Evolutionary conservation across 768 basidiomycete genomes (phyloP).

Genomic region (Lactarius evosmus): DNA sequence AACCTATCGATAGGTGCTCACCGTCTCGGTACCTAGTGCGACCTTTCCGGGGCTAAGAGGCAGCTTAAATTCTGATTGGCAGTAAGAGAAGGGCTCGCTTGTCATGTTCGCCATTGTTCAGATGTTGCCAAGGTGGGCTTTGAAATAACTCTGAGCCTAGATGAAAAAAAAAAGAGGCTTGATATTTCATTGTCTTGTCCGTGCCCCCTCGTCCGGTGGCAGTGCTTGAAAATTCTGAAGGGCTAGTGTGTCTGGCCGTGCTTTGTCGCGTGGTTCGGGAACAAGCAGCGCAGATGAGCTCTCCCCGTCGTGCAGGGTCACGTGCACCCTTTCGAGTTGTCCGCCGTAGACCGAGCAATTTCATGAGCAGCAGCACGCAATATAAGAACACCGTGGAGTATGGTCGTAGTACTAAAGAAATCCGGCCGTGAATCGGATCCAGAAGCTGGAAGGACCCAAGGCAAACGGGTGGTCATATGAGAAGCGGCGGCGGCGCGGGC

Average conservation of each 20-base stretch:
- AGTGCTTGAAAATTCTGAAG: not conserved
- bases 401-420: not conserved
- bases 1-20: not conserved
- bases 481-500: not conserved
- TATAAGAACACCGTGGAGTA: not conserved
- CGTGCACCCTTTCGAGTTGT: too few species aligned
- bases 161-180: not conserved
- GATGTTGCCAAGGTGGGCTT: not conserved
- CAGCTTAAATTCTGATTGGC: not conserved
- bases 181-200: not conserved
- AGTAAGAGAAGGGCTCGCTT: not conserved
- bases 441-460: not conserved
- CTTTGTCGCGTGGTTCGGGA: not conserved
- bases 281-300: not conserved
- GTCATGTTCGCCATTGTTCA: not conserved
- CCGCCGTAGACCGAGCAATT: too few species aligned
- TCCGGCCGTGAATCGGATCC: not conserved
- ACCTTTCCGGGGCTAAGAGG: not conserved
- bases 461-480: not conserved
- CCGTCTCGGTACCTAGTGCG: not conserved
- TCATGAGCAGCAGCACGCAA: not conserved
- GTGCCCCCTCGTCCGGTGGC: not conserved
- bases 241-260: not conserved
- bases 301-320: not conserved
- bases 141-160: not conserved